These are phyloP conservation scores for Parathielavia hyrcaniae DNA, from an alignment of 495 filamentous ascomycete genomes.

Conservation along the genomic window DNA sequence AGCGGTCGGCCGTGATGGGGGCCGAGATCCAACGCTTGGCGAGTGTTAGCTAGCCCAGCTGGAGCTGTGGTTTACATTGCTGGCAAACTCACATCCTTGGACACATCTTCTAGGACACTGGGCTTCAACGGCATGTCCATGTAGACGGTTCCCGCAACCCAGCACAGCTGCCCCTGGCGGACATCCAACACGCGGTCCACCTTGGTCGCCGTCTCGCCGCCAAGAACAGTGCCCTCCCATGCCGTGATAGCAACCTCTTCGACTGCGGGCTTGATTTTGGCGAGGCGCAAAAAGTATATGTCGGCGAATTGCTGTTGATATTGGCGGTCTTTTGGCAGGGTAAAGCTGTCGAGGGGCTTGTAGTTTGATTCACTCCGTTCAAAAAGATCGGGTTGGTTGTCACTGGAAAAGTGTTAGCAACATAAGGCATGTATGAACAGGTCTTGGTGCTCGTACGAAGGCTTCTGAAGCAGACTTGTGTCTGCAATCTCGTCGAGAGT, in stretches of 20 bases:
- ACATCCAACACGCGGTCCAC: slow-evolving; percentile 91
- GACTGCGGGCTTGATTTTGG: slow-evolving; percentile 77
- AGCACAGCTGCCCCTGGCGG: slow-evolving; percentile 90
- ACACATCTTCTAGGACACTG: slow-evolving; percentile 91
- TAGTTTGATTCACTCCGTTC: slow-evolving; percentile 57
- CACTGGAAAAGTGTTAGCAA: slow-evolving; percentile 27
- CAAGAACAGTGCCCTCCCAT: slow-evolving; percentile 76
- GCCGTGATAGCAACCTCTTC: slow-evolving; percentile 64
- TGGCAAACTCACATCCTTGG: slow-evolving; percentile 65
- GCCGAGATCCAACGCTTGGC: slow-evolving; percentile 77
- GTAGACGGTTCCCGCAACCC: slow-evolving; percentile 89
- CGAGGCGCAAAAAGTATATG: slow-evolving; percentile 90
- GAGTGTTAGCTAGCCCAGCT: not conserved
- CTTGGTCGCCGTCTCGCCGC: slow-evolving; percentile 62
- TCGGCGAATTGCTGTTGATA: slow-evolving; percentile 96
- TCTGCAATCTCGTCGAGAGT: slow-evolving; percentile 30
- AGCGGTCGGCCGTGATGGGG: slow-evolving; percentile 73
- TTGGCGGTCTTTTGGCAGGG: slow-evolving; percentile 61
- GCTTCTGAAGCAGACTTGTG: slow-evolving; percentile 29
- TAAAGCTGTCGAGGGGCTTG: slow-evolving; percentile 66
- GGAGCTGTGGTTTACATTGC: not conserved
- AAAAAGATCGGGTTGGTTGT: slow-evolving; percentile 31
- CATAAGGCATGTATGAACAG: slow-evolving; percentile 12
- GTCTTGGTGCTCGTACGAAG: slow-evolving; percentile 21
- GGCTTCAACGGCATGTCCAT: slow-evolving; percentile 97